Evolutionary conservation across 768 basidiomycete species (phyloP).

Genomic region (Collybia sp.): DNA sequence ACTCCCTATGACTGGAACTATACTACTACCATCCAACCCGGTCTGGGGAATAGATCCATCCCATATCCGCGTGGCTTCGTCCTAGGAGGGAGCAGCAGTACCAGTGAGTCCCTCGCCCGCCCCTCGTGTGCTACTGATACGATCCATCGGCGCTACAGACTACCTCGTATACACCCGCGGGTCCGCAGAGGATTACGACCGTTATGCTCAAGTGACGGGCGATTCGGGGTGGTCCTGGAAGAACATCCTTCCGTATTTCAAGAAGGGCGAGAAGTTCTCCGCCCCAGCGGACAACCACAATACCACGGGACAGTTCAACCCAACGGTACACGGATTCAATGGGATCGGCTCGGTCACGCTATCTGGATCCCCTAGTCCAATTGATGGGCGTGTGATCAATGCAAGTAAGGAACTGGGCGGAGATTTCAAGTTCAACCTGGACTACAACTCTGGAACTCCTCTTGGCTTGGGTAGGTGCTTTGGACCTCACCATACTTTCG

Average conservation of each 20-base stretch:
- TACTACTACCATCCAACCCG: conserved; percentile 6
- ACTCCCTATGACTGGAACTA: conserved; percentile 9
- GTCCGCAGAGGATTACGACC: conserved; percentile 3
- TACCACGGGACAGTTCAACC: conserved; percentile 9
- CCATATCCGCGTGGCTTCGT: conserved; percentile 6
- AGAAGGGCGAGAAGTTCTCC: conserved; percentile 14
- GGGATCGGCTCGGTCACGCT: conserved; percentile 8
- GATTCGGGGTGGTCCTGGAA: conserved; percentile 11
- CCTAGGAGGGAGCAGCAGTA: conserved; percentile 5
- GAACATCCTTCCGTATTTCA: conserved; percentile 11
- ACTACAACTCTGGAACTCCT: conserved; percentile 24
- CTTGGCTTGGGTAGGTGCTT: conserved; percentile 4
- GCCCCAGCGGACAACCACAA: conserved; percentile 9
- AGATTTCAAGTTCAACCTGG: conserved; percentile 26
- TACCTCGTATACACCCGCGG: conserved; percentile 12
- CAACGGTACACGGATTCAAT: conserved; percentile 5
- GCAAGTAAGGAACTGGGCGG: conserved; percentile 16
- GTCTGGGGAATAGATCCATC: conserved; percentile 2
- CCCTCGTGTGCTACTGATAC: neutral
- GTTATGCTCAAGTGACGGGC: conserved; percentile 1
- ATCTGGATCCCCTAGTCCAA: conserved; percentile 5
- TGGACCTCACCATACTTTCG: neutral
- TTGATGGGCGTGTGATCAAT: conserved; percentile 9
- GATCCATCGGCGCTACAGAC: conserved; percentile 7
- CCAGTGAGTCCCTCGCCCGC: conserved; percentile 3